Evolutionary conservation across 352 stramenopile genomes (phyloP).

Genomic region (Phytopythium mirpurense): DNA sequence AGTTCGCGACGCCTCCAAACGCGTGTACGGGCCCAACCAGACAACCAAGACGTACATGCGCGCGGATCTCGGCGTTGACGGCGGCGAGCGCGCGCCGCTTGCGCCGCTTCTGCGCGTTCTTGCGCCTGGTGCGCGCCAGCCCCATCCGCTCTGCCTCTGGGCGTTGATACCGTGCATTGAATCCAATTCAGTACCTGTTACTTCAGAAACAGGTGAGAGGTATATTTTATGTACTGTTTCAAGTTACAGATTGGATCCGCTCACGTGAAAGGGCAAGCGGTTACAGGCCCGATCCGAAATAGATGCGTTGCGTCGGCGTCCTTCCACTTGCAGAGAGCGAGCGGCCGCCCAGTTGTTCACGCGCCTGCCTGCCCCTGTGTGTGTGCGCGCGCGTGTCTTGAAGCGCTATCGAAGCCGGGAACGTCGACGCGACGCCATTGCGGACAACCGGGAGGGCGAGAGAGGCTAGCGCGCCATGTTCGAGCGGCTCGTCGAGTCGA

Average conservation of each 20-base stretch:
- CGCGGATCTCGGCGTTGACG: conserved; percentile 43
- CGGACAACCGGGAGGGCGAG: neutral
- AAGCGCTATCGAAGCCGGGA: no score
- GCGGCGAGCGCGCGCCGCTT: conserved; percentile 59
- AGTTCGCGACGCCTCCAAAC: neutral
- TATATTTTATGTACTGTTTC: neutral
- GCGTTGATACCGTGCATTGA: no score
- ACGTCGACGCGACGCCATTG: no score
- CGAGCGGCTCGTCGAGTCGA: conserved; percentile 80
- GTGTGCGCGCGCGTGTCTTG: no score
- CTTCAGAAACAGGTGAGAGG: no score
- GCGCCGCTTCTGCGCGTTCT: conserved; percentile 77
- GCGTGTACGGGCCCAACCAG: neutral
- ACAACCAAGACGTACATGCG: conserved; percentile 19
- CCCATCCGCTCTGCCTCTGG: conserved; percentile 22
- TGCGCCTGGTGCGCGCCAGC: conserved; percentile 47
- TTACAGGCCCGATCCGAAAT: conserved; percentile 1
- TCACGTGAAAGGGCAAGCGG: neutral
- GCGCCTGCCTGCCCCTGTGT: no score
- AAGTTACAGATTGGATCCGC: neutral
- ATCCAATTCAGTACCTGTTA: conserved; percentile 2
- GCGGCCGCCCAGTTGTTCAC: neutral
- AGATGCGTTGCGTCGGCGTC: neutral
- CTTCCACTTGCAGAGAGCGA: neutral
- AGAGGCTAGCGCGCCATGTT: conserved; percentile 43